These are phyloP conservation scores for Sarocladiaceae sp. DNA, from an alignment of 2,329 filamentous ascomycete species.

Conservation along the genomic window DNA sequence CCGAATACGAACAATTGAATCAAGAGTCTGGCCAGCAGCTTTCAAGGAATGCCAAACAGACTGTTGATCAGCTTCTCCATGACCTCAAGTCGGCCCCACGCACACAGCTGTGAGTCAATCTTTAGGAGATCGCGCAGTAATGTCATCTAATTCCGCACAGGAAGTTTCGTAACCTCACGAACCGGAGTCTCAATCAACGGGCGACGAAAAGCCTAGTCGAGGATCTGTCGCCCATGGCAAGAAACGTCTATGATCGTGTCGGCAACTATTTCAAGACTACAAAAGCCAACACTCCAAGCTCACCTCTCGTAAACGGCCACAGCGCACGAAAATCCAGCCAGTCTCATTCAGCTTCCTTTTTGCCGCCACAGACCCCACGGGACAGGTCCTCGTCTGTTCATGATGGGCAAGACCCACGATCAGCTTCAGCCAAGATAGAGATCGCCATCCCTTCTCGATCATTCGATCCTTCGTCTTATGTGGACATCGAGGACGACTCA, in stretches of 20 bases:
- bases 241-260: constrained; percentile 33
- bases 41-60: constrained; percentile 63
- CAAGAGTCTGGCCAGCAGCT: constrained; percentile 56
- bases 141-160: not conserved
- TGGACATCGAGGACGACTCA: constrained; percentile 21
- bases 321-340: not conserved
- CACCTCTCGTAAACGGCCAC: constrained; percentile 31
- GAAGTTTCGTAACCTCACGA: not conserved
- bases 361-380: not conserved
- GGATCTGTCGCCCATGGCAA: constrained; percentile 42
- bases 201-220: constrained; percentile 27
- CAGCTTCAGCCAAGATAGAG: constrained; percentile 36
- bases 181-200: constrained; percentile 2
- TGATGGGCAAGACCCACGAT: constrained; percentile 24
- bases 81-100: constrained; percentile 66
- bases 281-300: constrained; percentile 23
- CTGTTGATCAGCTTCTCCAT: constrained; percentile 66
- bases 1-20: constrained; percentile 63
- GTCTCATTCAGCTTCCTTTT: not conserved
- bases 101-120: constrained; percentile 54
- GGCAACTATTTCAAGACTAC: constrained; percentile 33
- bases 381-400: not conserved
- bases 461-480: constrained; percentile 31
- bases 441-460: constrained; percentile 40
- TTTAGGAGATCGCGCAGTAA: not conserved